Evolutionary conservation across 2,329 filamentous ascomycete species (phyloP).

Genomic region (Nemania sp.): DNA sequence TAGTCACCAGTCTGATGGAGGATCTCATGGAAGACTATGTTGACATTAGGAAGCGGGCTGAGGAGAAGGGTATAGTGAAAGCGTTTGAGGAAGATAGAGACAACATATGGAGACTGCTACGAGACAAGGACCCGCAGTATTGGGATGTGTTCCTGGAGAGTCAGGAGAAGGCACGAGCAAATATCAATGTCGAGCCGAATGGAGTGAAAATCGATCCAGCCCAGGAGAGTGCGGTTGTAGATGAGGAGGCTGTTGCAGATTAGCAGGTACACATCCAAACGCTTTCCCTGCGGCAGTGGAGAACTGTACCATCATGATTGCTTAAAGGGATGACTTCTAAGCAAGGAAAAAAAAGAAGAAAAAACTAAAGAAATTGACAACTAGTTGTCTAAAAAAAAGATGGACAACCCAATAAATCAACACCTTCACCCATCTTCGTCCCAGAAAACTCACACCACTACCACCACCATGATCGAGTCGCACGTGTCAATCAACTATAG

Average conservation of each 20-base stretch:
- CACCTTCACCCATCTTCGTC: neutral
- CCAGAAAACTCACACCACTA: neutral
- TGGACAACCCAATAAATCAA: neutral
- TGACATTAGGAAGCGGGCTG: conserved; percentile 64
- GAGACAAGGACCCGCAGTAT: conserved; percentile 73
- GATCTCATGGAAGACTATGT: conserved; percentile 73
- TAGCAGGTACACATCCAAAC: conserved; percentile 5
- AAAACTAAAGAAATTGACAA: neutral
- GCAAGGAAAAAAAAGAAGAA: neutral
- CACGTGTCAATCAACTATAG: conserved; percentile 2
- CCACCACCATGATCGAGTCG: neutral
- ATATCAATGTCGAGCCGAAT: conserved; percentile 55
- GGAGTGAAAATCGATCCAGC: conserved; percentile 40
- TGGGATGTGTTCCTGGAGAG: conserved; percentile 73
- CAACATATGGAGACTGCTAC: conserved; percentile 61
- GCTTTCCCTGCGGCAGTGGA: neutral
- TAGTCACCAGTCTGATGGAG: conserved; percentile 73
- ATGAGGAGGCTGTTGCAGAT: conserved; percentile 60
- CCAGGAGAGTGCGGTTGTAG: conserved; percentile 36
- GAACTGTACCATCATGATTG: neutral
- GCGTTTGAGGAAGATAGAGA: conserved; percentile 71
- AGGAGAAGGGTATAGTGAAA: conserved; percentile 69
- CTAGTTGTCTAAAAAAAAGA: neutral
- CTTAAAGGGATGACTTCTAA: neutral
- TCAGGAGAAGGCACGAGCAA: conserved; percentile 69